phyloP scores from a whole-genome alignment of 1,284 basidiomycete species.

The Tylopilus orsonianus region DNA sequence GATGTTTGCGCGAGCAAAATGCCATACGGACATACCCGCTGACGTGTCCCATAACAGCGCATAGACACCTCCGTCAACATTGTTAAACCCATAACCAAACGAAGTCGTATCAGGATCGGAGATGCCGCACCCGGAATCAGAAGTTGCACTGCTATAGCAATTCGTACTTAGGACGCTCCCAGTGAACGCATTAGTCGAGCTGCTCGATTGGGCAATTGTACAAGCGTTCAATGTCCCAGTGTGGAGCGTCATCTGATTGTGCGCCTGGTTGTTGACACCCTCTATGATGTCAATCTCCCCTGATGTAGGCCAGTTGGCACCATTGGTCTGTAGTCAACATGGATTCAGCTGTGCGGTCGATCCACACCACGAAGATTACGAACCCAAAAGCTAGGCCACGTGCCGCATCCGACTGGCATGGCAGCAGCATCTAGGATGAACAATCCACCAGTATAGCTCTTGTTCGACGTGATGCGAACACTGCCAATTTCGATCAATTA shows the following conservation, averaged over 20 bases:
- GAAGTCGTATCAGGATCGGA: constrained; percentile 39
- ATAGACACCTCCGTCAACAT: constrained; percentile 68
- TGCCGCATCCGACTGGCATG: constrained; percentile 79
- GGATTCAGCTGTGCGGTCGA: neutral
- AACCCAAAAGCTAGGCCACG: constrained; percentile 73
- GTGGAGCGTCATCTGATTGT: constrained; percentile 75
- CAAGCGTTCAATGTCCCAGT: constrained; percentile 37
- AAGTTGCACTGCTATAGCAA: constrained; percentile 41
- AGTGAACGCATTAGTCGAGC: constrained; percentile 18
- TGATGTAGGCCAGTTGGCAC: constrained; percentile 68
- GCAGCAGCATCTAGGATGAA: constrained; percentile 76
- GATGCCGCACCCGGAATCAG: constrained; percentile 56
- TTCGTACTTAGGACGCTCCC: constrained; percentile 36
- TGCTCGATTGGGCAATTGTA: constrained; percentile 15
- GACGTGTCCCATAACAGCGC: constrained; percentile 66
- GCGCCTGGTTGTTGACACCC: constrained; percentile 56
- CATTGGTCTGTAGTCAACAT: constrained; percentile 38
- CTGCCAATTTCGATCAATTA: constrained; percentile 35
- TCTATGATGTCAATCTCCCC: constrained; percentile 76
- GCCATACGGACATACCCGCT: constrained; percentile 75
- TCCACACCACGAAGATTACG: constrained; percentile 26
- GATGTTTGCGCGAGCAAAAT: constrained; percentile 65
- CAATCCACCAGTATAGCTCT: constrained; percentile 66
- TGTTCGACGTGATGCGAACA: constrained; percentile 70
- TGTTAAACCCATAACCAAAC: constrained; percentile 75